These are phyloP conservation scores for Talaromyces pinophilus DNA, from an alignment of 2,329 filamentous ascomycete genomes.

Conservation along the genomic window DNA sequence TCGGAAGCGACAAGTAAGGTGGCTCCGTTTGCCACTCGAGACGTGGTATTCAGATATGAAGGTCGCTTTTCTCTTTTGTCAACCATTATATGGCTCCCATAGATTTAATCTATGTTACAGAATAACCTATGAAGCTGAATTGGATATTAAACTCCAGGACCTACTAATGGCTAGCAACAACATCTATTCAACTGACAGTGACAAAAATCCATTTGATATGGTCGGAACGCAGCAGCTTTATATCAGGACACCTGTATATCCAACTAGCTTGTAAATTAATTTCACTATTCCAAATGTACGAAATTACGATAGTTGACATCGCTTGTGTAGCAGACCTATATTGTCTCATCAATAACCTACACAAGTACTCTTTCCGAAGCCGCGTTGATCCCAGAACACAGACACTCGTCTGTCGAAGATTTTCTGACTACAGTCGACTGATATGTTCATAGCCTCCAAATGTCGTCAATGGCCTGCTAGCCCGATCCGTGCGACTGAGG, in stretches of 20 bases:
- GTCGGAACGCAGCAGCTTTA: not conserved
- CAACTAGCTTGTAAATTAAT: not conserved
- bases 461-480: not conserved
- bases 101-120: not conserved
- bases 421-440: not conserved
- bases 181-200: not conserved
- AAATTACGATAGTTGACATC: not conserved
- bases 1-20: not conserved
- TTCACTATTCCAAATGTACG: not conserved
- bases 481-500: not conserved
- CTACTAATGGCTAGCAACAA: not conserved
- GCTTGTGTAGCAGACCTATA: not conserved
- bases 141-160: not conserved
- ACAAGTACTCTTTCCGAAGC: not conserved
- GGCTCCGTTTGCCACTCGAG: not conserved
- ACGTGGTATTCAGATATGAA: not conserved
- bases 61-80: not conserved
- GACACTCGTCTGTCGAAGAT: not conserved
- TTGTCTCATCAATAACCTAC: not conserved
- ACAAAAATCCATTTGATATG: not conserved
- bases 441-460: not conserved
- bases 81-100: not conserved
- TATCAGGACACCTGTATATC: not conserved
- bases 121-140: not conserved
- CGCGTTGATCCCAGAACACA: not conserved